These are phyloP conservation scores for Aspergillus versicolor DNA, from an alignment of 2,329 filamentous ascomycete genomes.

Conservation along the genomic window DNA sequence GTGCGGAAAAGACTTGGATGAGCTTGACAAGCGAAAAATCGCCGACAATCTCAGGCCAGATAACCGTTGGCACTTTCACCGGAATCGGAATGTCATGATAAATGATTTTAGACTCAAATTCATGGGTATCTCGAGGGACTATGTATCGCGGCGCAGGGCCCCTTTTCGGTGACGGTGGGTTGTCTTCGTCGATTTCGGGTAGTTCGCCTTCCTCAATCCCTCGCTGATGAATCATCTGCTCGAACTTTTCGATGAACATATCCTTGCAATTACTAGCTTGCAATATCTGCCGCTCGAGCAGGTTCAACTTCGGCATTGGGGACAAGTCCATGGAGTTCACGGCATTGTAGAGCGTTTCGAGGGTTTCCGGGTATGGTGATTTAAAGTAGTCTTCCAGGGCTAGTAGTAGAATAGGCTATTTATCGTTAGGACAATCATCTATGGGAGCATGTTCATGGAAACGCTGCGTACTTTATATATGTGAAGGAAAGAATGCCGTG, in stretches of 20 bases:
- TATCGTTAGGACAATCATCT: slow-evolving; percentile 8
- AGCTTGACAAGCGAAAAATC: slow-evolving; percentile 98
- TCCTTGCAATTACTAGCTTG: slow-evolving; percentile 93
- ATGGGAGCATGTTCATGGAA: not conserved
- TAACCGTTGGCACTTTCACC: slow-evolving; percentile 90
- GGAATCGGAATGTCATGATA: slow-evolving; percentile 97
- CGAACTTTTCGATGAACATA: slow-evolving; percentile 96
- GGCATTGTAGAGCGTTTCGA: slow-evolving; percentile 83
- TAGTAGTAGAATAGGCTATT: slow-evolving; percentile 77
- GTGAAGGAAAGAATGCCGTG: slow-evolving; percentile 92
- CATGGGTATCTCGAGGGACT: slow-evolving; percentile 90
- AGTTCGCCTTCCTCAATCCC: slow-evolving; percentile 61
- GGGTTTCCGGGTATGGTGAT: slow-evolving; percentile 79
- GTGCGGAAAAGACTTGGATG: slow-evolving; percentile 86
- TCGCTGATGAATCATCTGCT: slow-evolving; percentile 84
- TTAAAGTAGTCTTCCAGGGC: slow-evolving; percentile 98
- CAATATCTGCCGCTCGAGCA: slow-evolving; percentile 80
- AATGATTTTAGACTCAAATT: slow-evolving; percentile 91
- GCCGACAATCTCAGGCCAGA: slow-evolving; percentile 92
- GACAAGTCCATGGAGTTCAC: slow-evolving; percentile 97
- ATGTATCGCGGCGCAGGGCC: slow-evolving; percentile 61
- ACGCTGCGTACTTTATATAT: slow-evolving; percentile 78
- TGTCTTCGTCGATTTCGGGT: slow-evolving; percentile 27
- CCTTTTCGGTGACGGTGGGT: slow-evolving; percentile 52
- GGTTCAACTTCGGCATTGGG: slow-evolving; percentile 79